Conservation (phyloP, 2,329 filamentous ascomycete species). For the Fusarium sp. region DNA sequence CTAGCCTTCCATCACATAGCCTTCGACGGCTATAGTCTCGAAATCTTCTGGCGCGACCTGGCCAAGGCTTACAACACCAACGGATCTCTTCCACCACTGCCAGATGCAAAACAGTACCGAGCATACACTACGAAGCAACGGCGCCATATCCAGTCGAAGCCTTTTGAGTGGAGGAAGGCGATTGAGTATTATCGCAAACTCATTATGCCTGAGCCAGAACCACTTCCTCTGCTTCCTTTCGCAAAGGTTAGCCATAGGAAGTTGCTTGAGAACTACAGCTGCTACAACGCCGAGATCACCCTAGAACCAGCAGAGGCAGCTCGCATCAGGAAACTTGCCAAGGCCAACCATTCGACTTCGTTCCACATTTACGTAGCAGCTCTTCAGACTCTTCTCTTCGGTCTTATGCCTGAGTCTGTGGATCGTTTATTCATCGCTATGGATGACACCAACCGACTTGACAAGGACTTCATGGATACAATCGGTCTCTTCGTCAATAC, state of each 20-base stretch:
- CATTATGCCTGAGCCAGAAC: not conserved
- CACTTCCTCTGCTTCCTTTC: not conserved
- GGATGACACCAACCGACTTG: slow-evolving; percentile 3
- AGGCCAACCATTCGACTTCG: not conserved
- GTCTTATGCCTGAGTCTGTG: not conserved
- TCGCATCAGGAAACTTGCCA: not conserved
- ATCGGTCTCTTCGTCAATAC: slow-evolving; percentile 20
- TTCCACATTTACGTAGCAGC: slow-evolving; percentile 13
- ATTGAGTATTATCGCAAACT: slow-evolving; percentile 4
- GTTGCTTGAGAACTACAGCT: slow-evolving; percentile 3
- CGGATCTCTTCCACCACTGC: not conserved
- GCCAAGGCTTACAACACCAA: not conserved
- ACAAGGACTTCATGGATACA: not conserved
- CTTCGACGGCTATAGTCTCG: not conserved
- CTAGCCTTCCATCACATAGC: slow-evolving; percentile 8
- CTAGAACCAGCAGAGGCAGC: not conserved
- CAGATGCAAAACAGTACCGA: not conserved
- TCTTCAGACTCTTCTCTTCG: slow-evolving; percentile 1
- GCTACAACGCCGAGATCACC: not conserved
- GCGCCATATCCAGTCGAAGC: not conserved
- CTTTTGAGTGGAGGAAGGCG: slow-evolving; percentile 3
- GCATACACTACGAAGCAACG: not conserved
- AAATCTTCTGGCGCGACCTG: slow-evolving; percentile 8
- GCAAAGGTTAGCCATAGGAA: not conserved
- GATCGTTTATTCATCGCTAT: slow-evolving; percentile 10